These are phyloP conservation scores for Microbotryum saponariae DNA, from an alignment of 1,284 basidiomycete species.

Conservation along the genomic window DNA sequence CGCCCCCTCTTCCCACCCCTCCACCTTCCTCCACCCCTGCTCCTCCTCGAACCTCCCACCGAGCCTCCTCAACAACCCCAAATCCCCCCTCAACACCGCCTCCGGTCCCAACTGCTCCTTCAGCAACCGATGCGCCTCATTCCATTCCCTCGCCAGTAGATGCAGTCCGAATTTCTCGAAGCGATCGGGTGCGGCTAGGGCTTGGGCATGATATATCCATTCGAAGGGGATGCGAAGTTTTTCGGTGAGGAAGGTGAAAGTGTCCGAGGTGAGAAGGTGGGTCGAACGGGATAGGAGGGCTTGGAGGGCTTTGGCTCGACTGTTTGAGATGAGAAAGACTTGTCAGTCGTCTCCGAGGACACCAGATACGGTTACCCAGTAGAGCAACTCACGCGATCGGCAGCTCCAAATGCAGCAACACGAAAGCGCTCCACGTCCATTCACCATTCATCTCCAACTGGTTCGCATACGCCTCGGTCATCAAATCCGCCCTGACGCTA, in stretches of 20 bases:
- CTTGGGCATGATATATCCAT: slow-evolving; percentile 83
- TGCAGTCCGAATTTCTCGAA: slow-evolving; percentile 73
- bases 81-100: slow-evolving; percentile 71
- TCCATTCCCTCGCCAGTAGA: slow-evolving; percentile 59
- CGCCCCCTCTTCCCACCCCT: slow-evolving; percentile 35
- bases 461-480: slow-evolving; percentile 75
- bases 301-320: slow-evolving; percentile 71
- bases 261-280: slow-evolving; percentile 58
- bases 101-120: slow-evolving; percentile 81
- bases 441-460: slow-evolving; percentile 75
- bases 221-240: slow-evolving; percentile 68
- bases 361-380: neutral
- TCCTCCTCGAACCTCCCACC: slow-evolving; percentile 61
- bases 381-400: slow-evolving; percentile 55
- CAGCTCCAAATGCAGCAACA: slow-evolving; percentile 79
- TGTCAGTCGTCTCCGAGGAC: neutral
- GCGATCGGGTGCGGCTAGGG: slow-evolving; percentile 56
- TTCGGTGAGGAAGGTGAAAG: slow-evolving; percentile 61
- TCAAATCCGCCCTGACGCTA: slow-evolving; percentile 69
- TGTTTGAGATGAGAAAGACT: slow-evolving; percentile 23
- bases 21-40: slow-evolving; percentile 17
- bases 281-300: slow-evolving; percentile 71
- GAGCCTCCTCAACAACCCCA: slow-evolving; percentile 61
- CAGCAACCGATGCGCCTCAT: slow-evolving; percentile 72
- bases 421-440: slow-evolving; percentile 80